Conservation (phyloP, 2,329 filamentous ascomycete species). For the Cordyceps tenuipes region DNA sequence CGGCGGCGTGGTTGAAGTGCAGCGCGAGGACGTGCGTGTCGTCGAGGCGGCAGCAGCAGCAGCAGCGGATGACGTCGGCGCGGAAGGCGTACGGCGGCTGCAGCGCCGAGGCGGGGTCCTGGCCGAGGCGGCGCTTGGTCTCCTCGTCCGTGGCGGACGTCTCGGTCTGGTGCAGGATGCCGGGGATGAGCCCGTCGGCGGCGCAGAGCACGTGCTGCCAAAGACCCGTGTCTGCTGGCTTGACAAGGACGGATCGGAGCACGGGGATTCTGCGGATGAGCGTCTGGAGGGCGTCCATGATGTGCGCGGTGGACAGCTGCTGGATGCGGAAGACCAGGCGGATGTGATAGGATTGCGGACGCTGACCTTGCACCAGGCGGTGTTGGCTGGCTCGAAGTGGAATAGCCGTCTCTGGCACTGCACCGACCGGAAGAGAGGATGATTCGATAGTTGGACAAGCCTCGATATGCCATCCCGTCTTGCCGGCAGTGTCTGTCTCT, state of each 20-base stretch:
- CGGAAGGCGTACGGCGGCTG: conserved; percentile 25
- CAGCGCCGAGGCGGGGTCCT: conserved; percentile 12
- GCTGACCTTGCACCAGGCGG: conserved; percentile 22
- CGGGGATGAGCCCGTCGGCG: conserved; percentile 17
- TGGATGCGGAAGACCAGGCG: conserved; percentile 24
- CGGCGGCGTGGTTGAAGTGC: conserved; percentile 27
- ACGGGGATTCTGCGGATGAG: conserved; percentile 13
- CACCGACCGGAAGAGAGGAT: not conserved
- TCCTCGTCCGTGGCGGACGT: conserved; percentile 17
- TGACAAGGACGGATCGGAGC: not conserved
- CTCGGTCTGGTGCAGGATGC: conserved; percentile 19
- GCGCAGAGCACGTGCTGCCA: not conserved
- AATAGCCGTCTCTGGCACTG: conserved; percentile 12
- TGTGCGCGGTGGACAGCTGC: not conserved
- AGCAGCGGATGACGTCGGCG: conserved; percentile 19
- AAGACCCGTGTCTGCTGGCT: not conserved
- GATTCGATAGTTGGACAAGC: not conserved
- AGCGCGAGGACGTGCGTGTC: conserved; percentile 20
- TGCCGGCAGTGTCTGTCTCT: not conserved
- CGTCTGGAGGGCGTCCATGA: conserved; percentile 7
- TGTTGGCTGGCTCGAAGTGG: conserved; percentile 23
- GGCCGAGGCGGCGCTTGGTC: conserved; percentile 14
- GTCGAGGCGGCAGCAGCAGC: too few species aligned
- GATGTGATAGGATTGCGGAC: conserved; percentile 27
- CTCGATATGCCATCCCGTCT: not conserved